Conservation (phyloP, 2,329 filamentous ascomycete genomes). For the Byssoonygena ceratinophila region DNA sequence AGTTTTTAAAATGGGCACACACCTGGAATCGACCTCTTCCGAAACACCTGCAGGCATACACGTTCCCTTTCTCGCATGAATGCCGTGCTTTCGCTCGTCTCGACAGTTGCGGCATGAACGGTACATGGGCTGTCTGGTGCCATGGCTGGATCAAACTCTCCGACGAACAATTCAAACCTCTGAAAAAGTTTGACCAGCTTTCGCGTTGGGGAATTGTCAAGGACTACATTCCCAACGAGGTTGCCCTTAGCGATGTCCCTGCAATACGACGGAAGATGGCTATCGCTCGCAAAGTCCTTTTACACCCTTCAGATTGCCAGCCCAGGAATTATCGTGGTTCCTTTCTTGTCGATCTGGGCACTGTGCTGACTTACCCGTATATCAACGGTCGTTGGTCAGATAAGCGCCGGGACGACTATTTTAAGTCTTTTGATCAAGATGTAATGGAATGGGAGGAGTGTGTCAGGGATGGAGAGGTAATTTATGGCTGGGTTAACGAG, state of each 20-base stretch:
- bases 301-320: constrained; percentile 10
- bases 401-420: neutral
- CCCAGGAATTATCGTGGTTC: constrained; percentile 15
- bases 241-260: constrained; percentile 12
- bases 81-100: constrained; percentile 15
- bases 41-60: neutral
- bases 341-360: constrained; percentile 14
- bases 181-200: neutral
- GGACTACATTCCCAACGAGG: constrained; percentile 9
- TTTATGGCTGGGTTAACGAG: constrained; percentile 11
- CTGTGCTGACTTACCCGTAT: constrained; percentile 12
- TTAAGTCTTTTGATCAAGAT: constrained; percentile 8
- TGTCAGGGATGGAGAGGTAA: constrained; percentile 5
- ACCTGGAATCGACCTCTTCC: neutral
- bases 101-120: constrained; percentile 13
- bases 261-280: constrained; percentile 14
- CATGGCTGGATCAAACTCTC: constrained; percentile 15
- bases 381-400: constrained; percentile 7
- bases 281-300: constrained; percentile 12
- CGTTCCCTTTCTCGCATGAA: constrained; percentile 11
- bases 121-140: constrained; percentile 17
- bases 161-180: constrained; percentile 8
- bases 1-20: neutral
- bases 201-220: constrained; percentile 15
- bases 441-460: constrained; percentile 8